Conservation (phyloP, 1,284 basidiomycete species). For the Cutaneotrichosporon mucoides region DNA sequence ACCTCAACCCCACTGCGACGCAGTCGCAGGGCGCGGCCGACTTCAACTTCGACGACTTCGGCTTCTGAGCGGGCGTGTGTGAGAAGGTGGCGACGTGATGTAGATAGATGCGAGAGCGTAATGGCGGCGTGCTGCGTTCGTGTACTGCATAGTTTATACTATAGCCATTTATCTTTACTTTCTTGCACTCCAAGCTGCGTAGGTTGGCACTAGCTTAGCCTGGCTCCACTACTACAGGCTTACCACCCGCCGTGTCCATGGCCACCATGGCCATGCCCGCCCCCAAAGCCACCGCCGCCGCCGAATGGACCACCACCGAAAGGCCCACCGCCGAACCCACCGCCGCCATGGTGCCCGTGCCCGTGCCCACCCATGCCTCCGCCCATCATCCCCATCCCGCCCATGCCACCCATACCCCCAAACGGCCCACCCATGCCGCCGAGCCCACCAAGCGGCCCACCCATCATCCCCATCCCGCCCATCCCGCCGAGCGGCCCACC, state of each 20-base stretch:
- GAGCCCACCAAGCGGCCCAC: too few relatives aligned
- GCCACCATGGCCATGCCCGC: not conserved
- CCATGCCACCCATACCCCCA: conserved; percentile 6
- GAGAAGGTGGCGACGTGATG: not conserved
- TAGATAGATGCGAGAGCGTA: too few relatives aligned
- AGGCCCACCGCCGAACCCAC: conserved; percentile 6
- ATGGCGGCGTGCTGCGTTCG: too few relatives aligned
- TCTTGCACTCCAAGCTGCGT: not conserved
- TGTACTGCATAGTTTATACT: too few relatives aligned
- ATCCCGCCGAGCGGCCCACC: conserved; percentile 8
- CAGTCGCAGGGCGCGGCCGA: conserved; percentile 1
- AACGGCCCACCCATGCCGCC: too few relatives aligned
- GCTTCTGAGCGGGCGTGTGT: conserved; percentile 4
- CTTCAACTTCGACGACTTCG: conserved; percentile 8
- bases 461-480: conserved; percentile 2
- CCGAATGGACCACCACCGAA: too few relatives aligned
- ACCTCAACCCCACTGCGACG: not conserved
- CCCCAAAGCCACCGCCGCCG: not conserved
- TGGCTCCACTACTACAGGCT: too few relatives aligned
- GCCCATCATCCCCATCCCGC: conserved; percentile 4
- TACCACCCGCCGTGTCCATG: conserved; percentile 3
- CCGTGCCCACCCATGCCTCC: conserved; percentile 1
- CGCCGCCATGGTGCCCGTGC: not conserved
- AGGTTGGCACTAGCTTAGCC: too few relatives aligned
- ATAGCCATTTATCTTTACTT: not conserved